Percentiles rank a stretch among this genome's conserved stretches.
These are phyloP conservation scores for Ammopiptanthus mongolicus DNA, from an alignment of 306 rosid genomes.

Conservation along the genomic window DNA sequence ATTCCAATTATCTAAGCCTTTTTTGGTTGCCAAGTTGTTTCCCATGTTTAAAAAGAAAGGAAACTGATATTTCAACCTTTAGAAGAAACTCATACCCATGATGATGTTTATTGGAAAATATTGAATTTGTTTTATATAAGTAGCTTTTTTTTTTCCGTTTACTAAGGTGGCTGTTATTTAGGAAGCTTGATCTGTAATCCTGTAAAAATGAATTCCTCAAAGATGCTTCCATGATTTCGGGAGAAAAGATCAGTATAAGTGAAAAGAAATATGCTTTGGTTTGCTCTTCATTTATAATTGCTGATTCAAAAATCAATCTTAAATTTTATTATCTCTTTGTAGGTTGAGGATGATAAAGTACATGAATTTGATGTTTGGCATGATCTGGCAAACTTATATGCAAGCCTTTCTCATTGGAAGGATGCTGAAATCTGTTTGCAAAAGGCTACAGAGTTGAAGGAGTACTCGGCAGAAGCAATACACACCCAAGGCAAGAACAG, in stretches of 20 bases:
- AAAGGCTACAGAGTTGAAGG: slow-evolving; percentile 71
- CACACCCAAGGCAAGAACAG: slow-evolving; percentile 71
- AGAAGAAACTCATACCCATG: neutral
- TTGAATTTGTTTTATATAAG: neutral
- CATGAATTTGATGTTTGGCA: slow-evolving; percentile 89
- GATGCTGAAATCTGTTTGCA: slow-evolving; percentile 92
- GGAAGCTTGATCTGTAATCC: neutral
- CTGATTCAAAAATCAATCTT: slow-evolving; percentile 5
- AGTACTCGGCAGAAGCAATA: slow-evolving; percentile 49
- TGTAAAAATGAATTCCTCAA: neutral
- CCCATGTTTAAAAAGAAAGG: neutral
- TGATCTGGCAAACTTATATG: slow-evolving; percentile 81
- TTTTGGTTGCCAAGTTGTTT: neutral
- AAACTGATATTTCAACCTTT: neutral
- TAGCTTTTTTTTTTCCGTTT: neutral
- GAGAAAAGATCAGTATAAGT: neutral
- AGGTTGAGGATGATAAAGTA: slow-evolving; percentile 70
- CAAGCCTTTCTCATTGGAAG: slow-evolving; percentile 86
- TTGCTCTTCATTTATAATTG: neutral
- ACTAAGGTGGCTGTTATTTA: neutral
- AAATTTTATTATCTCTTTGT: slow-evolving; percentile 23
- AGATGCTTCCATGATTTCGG: neutral
- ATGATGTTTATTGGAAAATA: neutral
- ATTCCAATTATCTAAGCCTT: neutral
- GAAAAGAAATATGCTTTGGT: neutral